A percentile compares a stretch with the other conserved stretches of the same genome.
These are phyloP conservation scores for Graphilbum fragrans DNA, from an alignment of 2,329 filamentous ascomycete species.

Conservation along the genomic window DNA sequence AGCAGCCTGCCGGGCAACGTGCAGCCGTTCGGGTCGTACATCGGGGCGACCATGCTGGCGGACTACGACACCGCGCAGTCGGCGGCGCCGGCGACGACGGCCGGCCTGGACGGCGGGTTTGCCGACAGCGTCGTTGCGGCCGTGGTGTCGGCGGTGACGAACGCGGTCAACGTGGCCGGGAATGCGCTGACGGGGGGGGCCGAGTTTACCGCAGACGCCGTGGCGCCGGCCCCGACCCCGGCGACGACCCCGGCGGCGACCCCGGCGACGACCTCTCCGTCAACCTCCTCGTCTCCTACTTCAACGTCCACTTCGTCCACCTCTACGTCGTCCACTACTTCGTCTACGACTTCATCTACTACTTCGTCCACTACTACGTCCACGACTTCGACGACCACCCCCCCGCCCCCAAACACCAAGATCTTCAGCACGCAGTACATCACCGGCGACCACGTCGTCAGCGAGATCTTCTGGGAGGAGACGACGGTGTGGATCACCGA, in stretches of 20 bases:
- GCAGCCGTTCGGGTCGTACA: constrained; percentile 20
- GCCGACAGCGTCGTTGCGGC: not conserved
- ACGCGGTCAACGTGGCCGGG: not conserved
- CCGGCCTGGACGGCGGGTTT: not conserved
- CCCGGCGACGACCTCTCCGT: constrained; percentile 3
- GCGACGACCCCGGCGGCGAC: constrained; percentile 4
- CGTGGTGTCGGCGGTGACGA: not conserved
- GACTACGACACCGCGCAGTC: constrained; percentile 8
- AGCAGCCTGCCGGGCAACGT: constrained; percentile 53
- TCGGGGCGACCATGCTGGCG: constrained; percentile 6
- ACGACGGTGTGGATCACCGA: constrained; percentile 37
- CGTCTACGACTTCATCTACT: constrained; percentile 6
- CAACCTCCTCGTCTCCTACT: not conserved
- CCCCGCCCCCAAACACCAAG: constrained; percentile 15
- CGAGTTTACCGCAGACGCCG: constrained; percentile 1
- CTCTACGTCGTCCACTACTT: constrained; percentile 7
- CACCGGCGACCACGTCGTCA: constrained; percentile 36
- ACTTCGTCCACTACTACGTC: constrained; percentile 4
- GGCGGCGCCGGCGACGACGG: constrained; percentile 12
- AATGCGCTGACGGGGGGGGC: no score
- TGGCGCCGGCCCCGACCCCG: constrained; percentile 7
- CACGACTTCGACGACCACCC: constrained; percentile 15
- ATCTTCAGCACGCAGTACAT: constrained; percentile 40
- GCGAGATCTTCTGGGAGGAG: constrained; percentile 46
- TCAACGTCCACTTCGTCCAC: constrained; percentile 9